Evolutionary conservation across 768 basidiomycete genomes (phyloP).

Genomic region (Neoboletus magnificus): DNA sequence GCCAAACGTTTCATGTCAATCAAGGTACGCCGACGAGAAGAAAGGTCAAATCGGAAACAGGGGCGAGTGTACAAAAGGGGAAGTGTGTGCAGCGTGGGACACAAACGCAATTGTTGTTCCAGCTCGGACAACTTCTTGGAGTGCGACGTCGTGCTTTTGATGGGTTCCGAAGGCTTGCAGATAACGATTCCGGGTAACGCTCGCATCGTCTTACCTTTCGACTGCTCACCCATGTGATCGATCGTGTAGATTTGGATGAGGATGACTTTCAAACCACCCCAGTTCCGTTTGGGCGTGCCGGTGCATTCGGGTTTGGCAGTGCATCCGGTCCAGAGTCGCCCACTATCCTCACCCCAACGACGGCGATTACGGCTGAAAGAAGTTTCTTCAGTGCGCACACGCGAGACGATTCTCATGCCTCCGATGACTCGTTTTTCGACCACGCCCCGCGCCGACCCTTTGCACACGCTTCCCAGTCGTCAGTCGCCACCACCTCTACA

Average conservation of each 20-base stretch:
- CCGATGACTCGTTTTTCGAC: conserved; percentile 71
- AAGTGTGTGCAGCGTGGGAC: background rate
- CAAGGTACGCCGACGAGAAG: no score
- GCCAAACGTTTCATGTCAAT: background rate
- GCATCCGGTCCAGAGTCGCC: conserved; percentile 66
- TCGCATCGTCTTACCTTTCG: background rate
- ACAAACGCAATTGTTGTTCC: background rate
- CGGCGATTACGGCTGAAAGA: conserved; percentile 43
- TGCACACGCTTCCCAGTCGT: conserved; percentile 70
- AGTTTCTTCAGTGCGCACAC: conserved; percentile 61
- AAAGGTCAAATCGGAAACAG: background rate
- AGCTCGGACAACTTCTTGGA: background rate
- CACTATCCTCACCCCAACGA: conserved; percentile 49
- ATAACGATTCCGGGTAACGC: conserved; percentile 47
- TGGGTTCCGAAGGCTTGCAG: conserved; percentile 42
- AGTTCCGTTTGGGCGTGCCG: conserved; percentile 68
- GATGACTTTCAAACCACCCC: conserved; percentile 61
- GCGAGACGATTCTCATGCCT: conserved; percentile 75
- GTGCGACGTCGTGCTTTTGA: conserved; percentile 11
- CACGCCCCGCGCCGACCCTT: conserved; percentile 56
- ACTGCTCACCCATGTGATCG: background rate
- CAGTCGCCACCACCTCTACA: conserved; percentile 50
- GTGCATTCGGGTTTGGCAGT: conserved; percentile 44
- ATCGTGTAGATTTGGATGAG: conserved; percentile 72
- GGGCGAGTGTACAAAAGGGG: conserved; percentile 12